Percentiles rank a stretch among this genome's conserved stretches.
Evolutionary conservation across 2,329 filamentous ascomycete genomes (phyloP).

Genomic region (Fusarium fracticaudum): DNA sequence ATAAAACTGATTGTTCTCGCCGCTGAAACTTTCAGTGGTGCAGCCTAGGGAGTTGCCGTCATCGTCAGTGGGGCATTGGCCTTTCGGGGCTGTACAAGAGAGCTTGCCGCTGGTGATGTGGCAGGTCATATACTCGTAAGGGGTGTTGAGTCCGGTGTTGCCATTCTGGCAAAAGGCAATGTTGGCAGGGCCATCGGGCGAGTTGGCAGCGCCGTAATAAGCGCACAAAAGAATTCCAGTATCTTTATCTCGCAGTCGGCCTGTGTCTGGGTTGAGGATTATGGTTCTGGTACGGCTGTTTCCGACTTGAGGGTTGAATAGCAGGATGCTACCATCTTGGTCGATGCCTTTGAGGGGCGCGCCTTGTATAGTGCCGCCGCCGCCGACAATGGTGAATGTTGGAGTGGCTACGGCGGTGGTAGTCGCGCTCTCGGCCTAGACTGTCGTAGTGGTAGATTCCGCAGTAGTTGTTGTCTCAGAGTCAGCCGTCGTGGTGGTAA

Average conservation of each 20-base stretch:
- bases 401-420: not conserved
- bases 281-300: not conserved
- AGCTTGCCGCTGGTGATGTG: not conserved
- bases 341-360: not conserved
- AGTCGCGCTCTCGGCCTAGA: not conserved
- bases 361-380: not conserved
- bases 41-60: not conserved
- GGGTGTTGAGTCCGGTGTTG: not conserved
- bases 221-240: not conserved
- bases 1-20: not conserved
- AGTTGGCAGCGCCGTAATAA: not conserved
- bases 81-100: not conserved
- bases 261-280: not conserved
- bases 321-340: not conserved
- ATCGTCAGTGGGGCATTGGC: not conserved
- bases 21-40: not conserved
- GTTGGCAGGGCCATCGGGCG: not conserved
- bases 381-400: not conserved
- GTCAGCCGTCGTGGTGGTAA: not conserved
- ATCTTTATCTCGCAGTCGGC: not conserved
- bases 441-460: not conserved
- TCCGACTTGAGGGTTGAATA: not conserved
- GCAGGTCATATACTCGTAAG: not conserved
- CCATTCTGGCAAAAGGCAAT: not conserved
- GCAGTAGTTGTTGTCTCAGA: not conserved